A percentile compares a stretch with the other conserved stretches of the same genome.
phyloP scores from a whole-genome alignment of 2,329 filamentous ascomycete genomes.

The Parastagonospora nodorum region DNA sequence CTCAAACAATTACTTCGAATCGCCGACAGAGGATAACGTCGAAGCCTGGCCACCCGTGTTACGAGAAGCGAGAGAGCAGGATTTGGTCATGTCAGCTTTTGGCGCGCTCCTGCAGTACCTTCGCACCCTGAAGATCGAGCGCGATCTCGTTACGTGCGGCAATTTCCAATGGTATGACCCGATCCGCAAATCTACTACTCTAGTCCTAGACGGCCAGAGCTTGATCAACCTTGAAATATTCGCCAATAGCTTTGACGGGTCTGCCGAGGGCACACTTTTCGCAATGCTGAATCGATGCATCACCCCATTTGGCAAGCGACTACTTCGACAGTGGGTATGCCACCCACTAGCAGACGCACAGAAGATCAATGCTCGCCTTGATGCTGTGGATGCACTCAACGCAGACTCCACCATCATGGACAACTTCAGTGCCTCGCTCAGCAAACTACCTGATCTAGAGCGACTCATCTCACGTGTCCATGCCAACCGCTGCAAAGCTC shows the following conservation, averaged over 20 bases:
- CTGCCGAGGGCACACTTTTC: conserved; percentile 85
- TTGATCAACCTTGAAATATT: conserved; percentile 98
- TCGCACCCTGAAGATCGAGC: conserved; percentile 80
- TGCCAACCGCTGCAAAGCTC: conserved; percentile 83
- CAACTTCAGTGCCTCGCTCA: conserved; percentile 84
- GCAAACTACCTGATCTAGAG: conserved; percentile 92
- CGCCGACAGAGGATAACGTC: conserved; percentile 60
- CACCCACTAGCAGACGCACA: conserved; percentile 86
- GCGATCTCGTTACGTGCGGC: conserved; percentile 81
- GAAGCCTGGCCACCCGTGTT: conserved; percentile 80
- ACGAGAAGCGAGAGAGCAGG: conserved; percentile 73
- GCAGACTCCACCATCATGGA: conserved; percentile 80
- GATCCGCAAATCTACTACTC: conserved; percentile 84
- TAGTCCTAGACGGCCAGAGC: conserved; percentile 93
- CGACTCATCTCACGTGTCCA: conserved; percentile 93
- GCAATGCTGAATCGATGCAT: conserved; percentile 89
- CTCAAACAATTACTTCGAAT: conserved; percentile 77
- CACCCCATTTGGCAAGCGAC: conserved; percentile 94
- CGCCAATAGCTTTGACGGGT: conserved; percentile 87
- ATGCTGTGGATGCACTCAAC: conserved; percentile 92
- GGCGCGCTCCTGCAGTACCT: conserved; percentile 90
- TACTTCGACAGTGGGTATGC: conserved; percentile 96
- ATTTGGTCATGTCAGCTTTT: conserved; percentile 85
- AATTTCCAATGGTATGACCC: conserved; percentile 93
- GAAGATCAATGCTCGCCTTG: conserved; percentile 90